Conservation (phyloP, 2,329 filamentous ascomycete genomes). For the Cylindrodendrum hubeiense region DNA sequence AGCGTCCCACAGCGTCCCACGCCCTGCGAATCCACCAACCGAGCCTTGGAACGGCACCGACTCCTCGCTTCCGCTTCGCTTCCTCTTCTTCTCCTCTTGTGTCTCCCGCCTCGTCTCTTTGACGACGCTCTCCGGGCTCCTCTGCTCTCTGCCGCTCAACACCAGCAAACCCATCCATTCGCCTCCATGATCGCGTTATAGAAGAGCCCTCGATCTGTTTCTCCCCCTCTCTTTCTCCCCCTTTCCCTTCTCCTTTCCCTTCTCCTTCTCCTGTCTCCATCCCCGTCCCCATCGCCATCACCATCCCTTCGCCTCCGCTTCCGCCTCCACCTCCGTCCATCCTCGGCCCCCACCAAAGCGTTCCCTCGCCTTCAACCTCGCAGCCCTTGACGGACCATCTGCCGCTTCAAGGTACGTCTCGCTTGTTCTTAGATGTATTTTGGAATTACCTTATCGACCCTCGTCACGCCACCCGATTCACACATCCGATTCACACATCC, state of each 20-base stretch:
- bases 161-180: conserved; percentile 18
- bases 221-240: conserved; percentile 29
- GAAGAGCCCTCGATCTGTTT: conserved; percentile 44
- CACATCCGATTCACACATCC: not conserved
- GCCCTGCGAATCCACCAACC: conserved; percentile 18
- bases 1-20: not conserved
- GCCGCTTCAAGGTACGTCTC: conserved; percentile 3
- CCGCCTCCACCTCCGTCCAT: conserved; percentile 11
- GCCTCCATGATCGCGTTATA: conserved; percentile 53
- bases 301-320: conserved; percentile 18
- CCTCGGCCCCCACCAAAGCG: not conserved
- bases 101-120: conserved; percentile 34
- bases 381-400: not conserved
- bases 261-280: conserved; percentile 9
- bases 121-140: conserved; percentile 32
- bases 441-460: not conserved
- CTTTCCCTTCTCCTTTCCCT: conserved; percentile 17
- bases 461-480: conserved; percentile 2
- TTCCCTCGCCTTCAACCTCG: conserved; percentile 21
- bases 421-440: not conserved
- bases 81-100: conserved; percentile 14
- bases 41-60: conserved; percentile 12
- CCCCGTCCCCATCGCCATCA: not conserved
- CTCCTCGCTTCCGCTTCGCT: conserved; percentile 26
- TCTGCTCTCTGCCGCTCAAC: conserved; percentile 1